These are phyloP conservation scores for Aspergillus awamori DNA, from an alignment of 2,329 filamentous ascomycete genomes.

Conservation along the genomic window DNA sequence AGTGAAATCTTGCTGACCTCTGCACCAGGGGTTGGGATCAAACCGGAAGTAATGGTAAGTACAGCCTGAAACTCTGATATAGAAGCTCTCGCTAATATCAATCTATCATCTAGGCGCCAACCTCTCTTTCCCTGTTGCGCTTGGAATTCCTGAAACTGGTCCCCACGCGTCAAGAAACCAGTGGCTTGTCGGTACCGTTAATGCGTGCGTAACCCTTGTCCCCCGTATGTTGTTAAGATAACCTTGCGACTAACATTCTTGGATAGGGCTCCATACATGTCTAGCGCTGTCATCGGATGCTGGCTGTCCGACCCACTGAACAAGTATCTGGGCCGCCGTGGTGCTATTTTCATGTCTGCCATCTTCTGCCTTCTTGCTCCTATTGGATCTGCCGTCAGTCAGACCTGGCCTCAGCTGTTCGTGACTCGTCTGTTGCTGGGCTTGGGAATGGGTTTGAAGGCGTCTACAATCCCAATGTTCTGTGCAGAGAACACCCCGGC, in stretches of 20 bases:
- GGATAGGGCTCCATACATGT: slow-evolving; percentile 55
- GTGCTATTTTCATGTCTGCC: slow-evolving; percentile 65
- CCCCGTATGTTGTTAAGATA: slow-evolving; percentile 32
- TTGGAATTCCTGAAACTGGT: slow-evolving; percentile 47
- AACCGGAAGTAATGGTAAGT: slow-evolving; percentile 36
- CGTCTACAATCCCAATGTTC: slow-evolving; percentile 59
- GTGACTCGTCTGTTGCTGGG: slow-evolving; percentile 61
- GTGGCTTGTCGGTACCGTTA: slow-evolving; percentile 69
- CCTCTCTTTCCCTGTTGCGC: slow-evolving; percentile 52
- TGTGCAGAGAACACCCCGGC: slow-evolving; percentile 60
- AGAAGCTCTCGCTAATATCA: not conserved
- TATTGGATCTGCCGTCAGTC: slow-evolving; percentile 65
- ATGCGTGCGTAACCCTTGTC: slow-evolving; percentile 44
- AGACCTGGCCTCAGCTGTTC: slow-evolving; percentile 62
- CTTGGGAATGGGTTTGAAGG: slow-evolving; percentile 64
- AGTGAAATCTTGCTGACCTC: not conserved
- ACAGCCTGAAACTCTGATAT: not conserved
- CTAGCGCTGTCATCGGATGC: slow-evolving; percentile 58
- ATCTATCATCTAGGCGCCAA: slow-evolving; percentile 51
- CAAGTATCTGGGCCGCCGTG: slow-evolving; percentile 60
- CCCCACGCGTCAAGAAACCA: slow-evolving; percentile 50
- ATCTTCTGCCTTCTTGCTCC: slow-evolving; percentile 68
- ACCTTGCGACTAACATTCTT: not conserved
- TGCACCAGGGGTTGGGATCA: slow-evolving; percentile 35
- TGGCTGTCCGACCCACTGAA: slow-evolving; percentile 70